phyloP scores from a whole-genome alignment of 2,329 filamentous ascomycete species.

The Truncatella angustata region DNA sequence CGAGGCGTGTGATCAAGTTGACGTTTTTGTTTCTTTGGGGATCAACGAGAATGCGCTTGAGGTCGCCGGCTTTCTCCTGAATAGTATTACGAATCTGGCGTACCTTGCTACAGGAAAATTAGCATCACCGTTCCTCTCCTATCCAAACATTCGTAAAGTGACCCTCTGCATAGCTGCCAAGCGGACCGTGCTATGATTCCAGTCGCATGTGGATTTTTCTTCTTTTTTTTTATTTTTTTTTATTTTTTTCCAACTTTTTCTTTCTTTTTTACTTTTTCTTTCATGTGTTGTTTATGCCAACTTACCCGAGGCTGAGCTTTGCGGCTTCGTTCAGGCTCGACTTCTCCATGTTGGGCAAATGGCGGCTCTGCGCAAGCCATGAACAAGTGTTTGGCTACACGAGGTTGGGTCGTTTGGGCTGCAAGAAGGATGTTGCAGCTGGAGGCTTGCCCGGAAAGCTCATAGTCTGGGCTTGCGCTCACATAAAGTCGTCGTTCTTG shows the following conservation, averaged over 20 bases:
- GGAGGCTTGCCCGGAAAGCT: constrained; percentile 21
- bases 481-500: constrained; percentile 27
- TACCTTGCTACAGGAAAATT: constrained; percentile 13
- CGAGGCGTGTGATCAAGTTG: constrained; percentile 28
- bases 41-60: constrained; percentile 27
- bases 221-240: too few relatives aligned
- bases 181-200: not conserved
- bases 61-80: constrained; percentile 17
- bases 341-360: constrained; percentile 13
- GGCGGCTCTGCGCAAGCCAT: not conserved
- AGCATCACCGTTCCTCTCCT: not conserved
- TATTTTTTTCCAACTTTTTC: too few relatives aligned
- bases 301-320: constrained; percentile 26
- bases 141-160: too few relatives aligned
- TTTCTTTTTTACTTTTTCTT: too few relatives aligned
- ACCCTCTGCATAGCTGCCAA: too few relatives aligned
- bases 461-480: constrained; percentile 28
- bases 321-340: constrained; percentile 24
- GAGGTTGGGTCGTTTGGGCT: not conserved
- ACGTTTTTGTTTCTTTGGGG: constrained; percentile 7
- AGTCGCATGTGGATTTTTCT: too few relatives aligned
- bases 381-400: not conserved
- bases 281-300: too few relatives aligned
- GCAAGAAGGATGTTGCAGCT: constrained; percentile 10
- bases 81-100: constrained; percentile 25